Conservation (phyloP, 1,139 yeast genomes). For the Zygotorulaspora mrakii region DNA sequence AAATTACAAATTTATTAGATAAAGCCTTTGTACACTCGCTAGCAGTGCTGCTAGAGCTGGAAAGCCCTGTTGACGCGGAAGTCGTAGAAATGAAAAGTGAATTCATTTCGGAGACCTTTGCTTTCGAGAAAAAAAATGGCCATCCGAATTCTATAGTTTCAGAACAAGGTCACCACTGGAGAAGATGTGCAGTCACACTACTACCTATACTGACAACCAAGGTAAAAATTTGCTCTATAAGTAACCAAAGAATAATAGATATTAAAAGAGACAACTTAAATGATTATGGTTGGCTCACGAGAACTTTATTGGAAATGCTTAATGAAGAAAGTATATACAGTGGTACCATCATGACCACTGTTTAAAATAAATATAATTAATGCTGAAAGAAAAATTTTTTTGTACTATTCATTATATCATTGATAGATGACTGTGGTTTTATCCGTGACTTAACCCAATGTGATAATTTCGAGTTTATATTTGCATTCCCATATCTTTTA, state of each 20-base stretch:
- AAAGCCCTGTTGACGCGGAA: slow-evolving; percentile 11
- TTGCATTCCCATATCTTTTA: slow-evolving; percentile 47
- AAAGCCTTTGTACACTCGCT: slow-evolving; percentile 31
- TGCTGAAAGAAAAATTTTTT: slow-evolving; percentile 21
- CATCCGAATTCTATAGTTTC: slow-evolving; percentile 29
- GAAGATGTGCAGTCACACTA: slow-evolving; percentile 37
- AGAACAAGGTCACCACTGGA: slow-evolving; percentile 36
- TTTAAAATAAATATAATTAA: slow-evolving; percentile 2
- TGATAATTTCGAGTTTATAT: slow-evolving; percentile 63
- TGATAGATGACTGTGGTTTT: slow-evolving; percentile 17
- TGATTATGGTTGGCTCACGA: slow-evolving; percentile 37
- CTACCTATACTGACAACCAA: slow-evolving; percentile 38
- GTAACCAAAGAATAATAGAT: slow-evolving; percentile 37
- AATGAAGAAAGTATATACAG: slow-evolving; percentile 31
- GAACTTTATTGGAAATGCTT: slow-evolving; percentile 28
- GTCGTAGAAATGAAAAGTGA: slow-evolving; percentile 29
- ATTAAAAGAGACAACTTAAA: slow-evolving; percentile 30
- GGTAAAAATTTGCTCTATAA: slow-evolving; percentile 39
- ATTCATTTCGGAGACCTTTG: slow-evolving; percentile 35
- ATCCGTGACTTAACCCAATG: slow-evolving; percentile 66
- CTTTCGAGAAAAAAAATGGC: slow-evolving; percentile 18
- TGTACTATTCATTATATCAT: slow-evolving; percentile 23
- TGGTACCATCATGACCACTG: slow-evolving; percentile 25
- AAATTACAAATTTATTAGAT: slow-evolving; percentile 33
- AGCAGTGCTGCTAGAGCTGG: slow-evolving; percentile 19